Conservation (phyloP, 305 asterid species). For the Rubia tinctorum region DNA sequence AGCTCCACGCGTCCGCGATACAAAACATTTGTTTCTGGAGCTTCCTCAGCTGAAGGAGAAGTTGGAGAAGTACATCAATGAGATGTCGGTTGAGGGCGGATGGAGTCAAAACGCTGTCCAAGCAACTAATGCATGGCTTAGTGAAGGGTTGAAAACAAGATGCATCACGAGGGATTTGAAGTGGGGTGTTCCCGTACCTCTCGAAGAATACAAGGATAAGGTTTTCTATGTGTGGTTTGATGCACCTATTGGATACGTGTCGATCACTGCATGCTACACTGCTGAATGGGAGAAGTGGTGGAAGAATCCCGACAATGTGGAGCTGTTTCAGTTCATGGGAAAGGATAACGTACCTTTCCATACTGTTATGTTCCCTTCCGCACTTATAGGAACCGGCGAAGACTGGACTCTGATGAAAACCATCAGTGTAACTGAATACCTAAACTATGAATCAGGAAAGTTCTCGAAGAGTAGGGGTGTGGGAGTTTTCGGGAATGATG, state of each 20-base stretch:
- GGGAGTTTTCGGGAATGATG: too few relatives aligned
- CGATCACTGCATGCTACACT: slow-evolving; percentile 91
- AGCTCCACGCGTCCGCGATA: slow-evolving; percentile 68
- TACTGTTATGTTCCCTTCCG: too few relatives aligned
- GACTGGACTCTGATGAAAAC: too few relatives aligned
- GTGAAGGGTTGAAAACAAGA: slow-evolving; percentile 79
- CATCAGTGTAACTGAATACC: too few relatives aligned
- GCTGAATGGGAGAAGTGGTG: slow-evolving; percentile 98
- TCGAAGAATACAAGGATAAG: slow-evolving; percentile 79
- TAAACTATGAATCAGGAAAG: too few relatives aligned
- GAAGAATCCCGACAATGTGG: slow-evolving; percentile 95
- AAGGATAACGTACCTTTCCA: slow-evolving; percentile 97
- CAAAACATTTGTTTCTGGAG: slow-evolving; percentile 90
- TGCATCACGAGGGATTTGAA: slow-evolving; percentile 96
- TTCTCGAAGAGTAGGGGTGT: too few relatives aligned
- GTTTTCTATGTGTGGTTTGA: slow-evolving; percentile 99
- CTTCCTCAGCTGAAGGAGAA: slow-evolving; percentile 83
- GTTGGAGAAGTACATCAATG: slow-evolving; percentile 59
- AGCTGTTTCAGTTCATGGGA: slow-evolving; percentile 96
- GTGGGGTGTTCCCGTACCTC: slow-evolving; percentile 99
- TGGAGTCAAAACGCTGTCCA: slow-evolving; percentile 99
- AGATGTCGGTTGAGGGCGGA: slow-evolving; percentile 76
- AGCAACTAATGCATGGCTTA: slow-evolving; percentile 81
- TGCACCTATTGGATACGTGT: slow-evolving; percentile 94
- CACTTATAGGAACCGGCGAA: too few relatives aligned